phyloP scores from a whole-genome alignment of 2,329 filamentous ascomycete genomes.

The Pseudocercospora fuligena region DNA sequence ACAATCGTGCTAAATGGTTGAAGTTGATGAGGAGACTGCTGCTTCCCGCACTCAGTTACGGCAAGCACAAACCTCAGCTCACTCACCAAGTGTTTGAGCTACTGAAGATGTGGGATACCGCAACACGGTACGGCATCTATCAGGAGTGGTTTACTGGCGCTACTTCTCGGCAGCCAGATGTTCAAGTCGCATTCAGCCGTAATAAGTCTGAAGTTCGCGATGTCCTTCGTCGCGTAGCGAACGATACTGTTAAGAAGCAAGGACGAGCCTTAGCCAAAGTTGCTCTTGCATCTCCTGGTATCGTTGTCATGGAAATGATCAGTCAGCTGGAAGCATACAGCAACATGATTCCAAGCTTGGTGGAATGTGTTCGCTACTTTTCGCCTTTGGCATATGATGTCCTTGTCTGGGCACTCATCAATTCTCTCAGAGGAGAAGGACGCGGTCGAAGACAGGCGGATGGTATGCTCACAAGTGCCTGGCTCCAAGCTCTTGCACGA shows the following conservation, averaged over 20 bases:
- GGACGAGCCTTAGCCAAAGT: constrained; percentile 88
- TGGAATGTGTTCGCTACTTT: constrained; percentile 93
- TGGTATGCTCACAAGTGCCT: constrained; percentile 80
- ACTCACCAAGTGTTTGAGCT: constrained; percentile 88
- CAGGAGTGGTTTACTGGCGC: constrained; percentile 88
- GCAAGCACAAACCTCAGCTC: constrained; percentile 79
- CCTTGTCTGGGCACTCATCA: constrained; percentile 89
- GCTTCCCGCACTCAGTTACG: constrained; percentile 86
- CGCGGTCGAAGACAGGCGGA: constrained; percentile 65
- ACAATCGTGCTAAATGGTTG: constrained; percentile 79
- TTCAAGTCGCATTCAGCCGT: constrained; percentile 77
- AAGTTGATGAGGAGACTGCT: constrained; percentile 81
- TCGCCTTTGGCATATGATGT: constrained; percentile 92
- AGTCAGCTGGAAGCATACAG: constrained; percentile 91
- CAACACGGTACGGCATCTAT: constrained; percentile 84
- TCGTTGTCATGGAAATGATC: constrained; percentile 88
- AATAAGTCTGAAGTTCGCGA: constrained; percentile 80
- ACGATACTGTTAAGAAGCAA: constrained; percentile 84
- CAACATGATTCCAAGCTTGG: constrained; percentile 92
- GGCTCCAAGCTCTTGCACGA: constrained; percentile 86
- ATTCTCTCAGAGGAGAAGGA: constrained; percentile 63
- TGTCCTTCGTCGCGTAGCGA: constrained; percentile 85
- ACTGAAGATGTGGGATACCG: constrained; percentile 75
- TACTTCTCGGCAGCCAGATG: constrained; percentile 72
- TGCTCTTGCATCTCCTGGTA: constrained; percentile 86